Evolutionary conservation across 2,329 filamentous ascomycete genomes (phyloP), one percentile per base, ranked within the genome.

Genomic region (Periconia digitata): DNA sequence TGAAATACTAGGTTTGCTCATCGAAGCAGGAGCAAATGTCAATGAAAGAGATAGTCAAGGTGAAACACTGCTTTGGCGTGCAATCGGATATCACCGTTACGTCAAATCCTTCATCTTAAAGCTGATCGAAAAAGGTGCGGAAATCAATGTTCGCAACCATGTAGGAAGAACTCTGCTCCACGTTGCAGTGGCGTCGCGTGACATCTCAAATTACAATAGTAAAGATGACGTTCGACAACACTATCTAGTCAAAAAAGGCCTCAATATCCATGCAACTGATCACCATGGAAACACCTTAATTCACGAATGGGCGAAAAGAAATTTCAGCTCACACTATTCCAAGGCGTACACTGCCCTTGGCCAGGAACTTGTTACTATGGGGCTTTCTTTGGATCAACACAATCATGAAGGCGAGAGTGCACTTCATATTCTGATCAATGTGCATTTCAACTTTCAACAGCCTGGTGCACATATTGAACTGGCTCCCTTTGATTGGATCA

Each of bases 21-120:
- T 67, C 1, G 40, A 56, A 4, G 46, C 53, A 2, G 64, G 61
- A 6, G 62, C 58, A 3, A 53, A 69, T 40, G 39, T 63, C n/a
- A 49, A 66, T 41, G 53, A 43, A 22, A 51, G 7, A 62, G 54
- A 41, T 43, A 44, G 6, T 13, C 43, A 7, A 40, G 49, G 46
- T 13, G 35, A 38, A 22, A 55, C 51, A 21, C 13, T 47, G 13
- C n/a, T 47, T 16, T 32, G 27, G 27, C 27, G 27, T 10, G 27
- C n/a, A 15, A 32, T 32, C n/a, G n/a, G n/a, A n/a, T n/a, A n/a
- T n/a, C n/a, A n/a, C n/a, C n/a, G n/a, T n/a, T n/a, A n/a, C n/a
- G n/a, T n/a, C n/a, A n/a, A n/a, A n/a, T n/a, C n/a, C n/a, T n/a
- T n/a, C n/a, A n/a, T n/a, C n/a, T n/a, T n/a, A n/a, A n/a, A n/a